A percentile compares a stretch with the other conserved stretches of the same genome.
phyloP scores from a whole-genome alignment of 768 basidiomycete genomes.

The Suillus subalutaceus region DNA sequence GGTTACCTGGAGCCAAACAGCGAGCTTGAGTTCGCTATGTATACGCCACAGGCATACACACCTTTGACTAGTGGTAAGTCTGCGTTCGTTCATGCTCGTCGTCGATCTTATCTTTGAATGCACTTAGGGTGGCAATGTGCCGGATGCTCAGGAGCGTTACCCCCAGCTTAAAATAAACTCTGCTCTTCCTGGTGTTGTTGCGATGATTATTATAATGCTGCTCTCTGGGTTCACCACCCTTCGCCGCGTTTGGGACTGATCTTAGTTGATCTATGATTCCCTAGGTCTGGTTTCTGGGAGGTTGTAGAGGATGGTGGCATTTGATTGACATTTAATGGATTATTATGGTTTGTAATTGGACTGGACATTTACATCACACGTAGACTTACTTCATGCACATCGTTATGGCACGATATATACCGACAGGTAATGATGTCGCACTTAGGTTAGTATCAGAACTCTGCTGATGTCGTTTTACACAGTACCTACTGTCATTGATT shows the following conservation, averaged over 20 bases:
- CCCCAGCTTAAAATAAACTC: constrained; percentile 34
- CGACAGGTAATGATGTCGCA: constrained; percentile 3
- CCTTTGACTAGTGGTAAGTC: constrained; percentile 47
- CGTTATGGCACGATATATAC: constrained; percentile 1
- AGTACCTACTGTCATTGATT: background rate
- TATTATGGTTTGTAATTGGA: constrained; percentile 2
- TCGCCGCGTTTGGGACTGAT: constrained; percentile 33
- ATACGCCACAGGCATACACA: constrained; percentile 59
- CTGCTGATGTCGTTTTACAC: background rate
- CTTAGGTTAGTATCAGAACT: background rate
- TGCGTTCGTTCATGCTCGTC: background rate
- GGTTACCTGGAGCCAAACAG: constrained; percentile 59
- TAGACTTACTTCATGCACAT: constrained; percentile 5
- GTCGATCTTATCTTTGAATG: background rate
- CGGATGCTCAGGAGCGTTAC: constrained; percentile 33
- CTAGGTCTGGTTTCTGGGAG: background rate
- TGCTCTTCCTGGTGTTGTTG: constrained; percentile 35
- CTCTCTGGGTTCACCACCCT: constrained; percentile 38
- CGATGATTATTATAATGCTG: constrained; percentile 33
- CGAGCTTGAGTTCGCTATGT: constrained; percentile 61
- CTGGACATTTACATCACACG: constrained; percentile 12
- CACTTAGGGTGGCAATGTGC: constrained; percentile 32
- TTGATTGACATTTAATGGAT: constrained; percentile 10
- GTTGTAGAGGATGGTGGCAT: background rate
- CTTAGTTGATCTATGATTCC: background rate